Evolutionary conservation across 2,329 filamentous ascomycete genomes (phyloP).

Genomic region (Pyrenochaeta sp.): DNA sequence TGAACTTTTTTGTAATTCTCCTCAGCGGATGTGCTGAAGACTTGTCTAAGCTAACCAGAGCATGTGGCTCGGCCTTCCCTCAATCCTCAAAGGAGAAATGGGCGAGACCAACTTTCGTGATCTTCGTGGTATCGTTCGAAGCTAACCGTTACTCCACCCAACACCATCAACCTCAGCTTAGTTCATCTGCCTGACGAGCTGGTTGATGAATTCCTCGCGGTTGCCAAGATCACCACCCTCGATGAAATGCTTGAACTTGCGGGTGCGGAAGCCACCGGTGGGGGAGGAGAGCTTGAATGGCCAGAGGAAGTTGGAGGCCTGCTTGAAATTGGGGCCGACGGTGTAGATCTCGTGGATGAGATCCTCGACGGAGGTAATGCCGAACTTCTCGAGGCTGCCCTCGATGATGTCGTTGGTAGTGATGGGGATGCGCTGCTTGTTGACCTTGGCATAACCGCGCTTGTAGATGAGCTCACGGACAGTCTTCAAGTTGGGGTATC

Average conservation of each 20-base stretch:
- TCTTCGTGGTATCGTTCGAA: slow-evolving; percentile 40
- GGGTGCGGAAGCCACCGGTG: slow-evolving; percentile 91
- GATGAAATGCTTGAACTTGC: slow-evolving; percentile 99
- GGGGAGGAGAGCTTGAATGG: slow-evolving; percentile 99
- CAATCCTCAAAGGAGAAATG: slow-evolving; percentile 25
- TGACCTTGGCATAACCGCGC: slow-evolving; percentile 97
- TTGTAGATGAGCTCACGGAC: slow-evolving; percentile 99
- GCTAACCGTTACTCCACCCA: slow-evolving; percentile 40
- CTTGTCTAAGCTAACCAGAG: slow-evolving; percentile 41
- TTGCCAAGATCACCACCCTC: slow-evolving; percentile 99
- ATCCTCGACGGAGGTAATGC: slow-evolving; percentile 98
- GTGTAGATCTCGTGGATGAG: slow-evolving; percentile 98
- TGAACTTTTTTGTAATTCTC: slow-evolving; percentile 33
- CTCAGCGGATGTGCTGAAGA: slow-evolving; percentile 32
- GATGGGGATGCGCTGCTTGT: slow-evolving; percentile 96
- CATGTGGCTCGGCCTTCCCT: slow-evolving; percentile 42
- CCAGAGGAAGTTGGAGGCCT: slow-evolving; percentile 99
- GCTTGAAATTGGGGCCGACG: slow-evolving; percentile 98
- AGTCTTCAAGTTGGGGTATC: slow-evolving; percentile 99
- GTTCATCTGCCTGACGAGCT: slow-evolving; percentile 98
- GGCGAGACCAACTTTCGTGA: slow-evolving; percentile 30
- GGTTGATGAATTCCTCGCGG: slow-evolving; percentile 98
- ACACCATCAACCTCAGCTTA: slow-evolving; percentile 59
- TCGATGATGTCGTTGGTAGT: slow-evolving; percentile 99
- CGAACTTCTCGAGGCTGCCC: slow-evolving; percentile 91